phyloP scores from a whole-genome alignment of 2,329 filamentous ascomycete genomes.

The Scedosporium apiospermum region DNA sequence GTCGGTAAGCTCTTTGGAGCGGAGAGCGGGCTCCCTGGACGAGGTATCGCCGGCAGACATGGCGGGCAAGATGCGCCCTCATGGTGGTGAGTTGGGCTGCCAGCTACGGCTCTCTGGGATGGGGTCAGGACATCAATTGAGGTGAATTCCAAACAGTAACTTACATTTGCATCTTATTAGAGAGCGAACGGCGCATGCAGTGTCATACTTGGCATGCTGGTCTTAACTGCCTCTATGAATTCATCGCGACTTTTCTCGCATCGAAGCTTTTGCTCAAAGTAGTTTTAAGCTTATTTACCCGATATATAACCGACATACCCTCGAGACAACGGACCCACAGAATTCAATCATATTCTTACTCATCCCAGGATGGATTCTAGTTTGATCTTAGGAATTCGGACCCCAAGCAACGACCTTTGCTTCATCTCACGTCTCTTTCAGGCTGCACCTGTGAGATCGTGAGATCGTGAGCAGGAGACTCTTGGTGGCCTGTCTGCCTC shows the following conservation, averaged over 20 bases:
- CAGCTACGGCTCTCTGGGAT: not conserved
- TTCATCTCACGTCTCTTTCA: no score
- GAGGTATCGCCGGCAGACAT: constrained; percentile 31
- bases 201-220: not conserved
- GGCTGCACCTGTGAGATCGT: no score
- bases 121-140: not conserved
- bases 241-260: not conserved
- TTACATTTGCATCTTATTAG: constrained; percentile 5
- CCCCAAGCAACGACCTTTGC: no score
- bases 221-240: not conserved
- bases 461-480: no score
- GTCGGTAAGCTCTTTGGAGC: not conserved
- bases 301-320: not conserved
- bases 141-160: not conserved
- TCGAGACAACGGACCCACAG: no score
- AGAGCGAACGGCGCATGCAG: not conserved
- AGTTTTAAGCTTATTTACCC: not conserved
- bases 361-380: no score
- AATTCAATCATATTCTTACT: no score
- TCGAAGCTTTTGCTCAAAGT: not conserved
- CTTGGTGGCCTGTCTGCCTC: no score
- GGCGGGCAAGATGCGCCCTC: constrained; percentile 35
- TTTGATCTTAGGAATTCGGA: no score
- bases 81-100: constrained; percentile 20
- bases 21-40: constrained; percentile 13